Conservation (phyloP, 129 eudicot genomes). For the Helianthus annuus region HanXRQr2.0-SUNRISE NC_035445.2:121737525-121738024, state of each 20-base stretch:
- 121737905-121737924: conserved; percentile 50
- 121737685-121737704: conserved; percentile 40
- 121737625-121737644: conserved; percentile 43
- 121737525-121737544: conserved; percentile 24
- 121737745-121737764: conserved; percentile 61
- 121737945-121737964: conserved; percentile 42
- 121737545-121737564: conserved; percentile 17
- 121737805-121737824: conserved; percentile 29
- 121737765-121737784: conserved; percentile 32
- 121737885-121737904: conserved; percentile 35
- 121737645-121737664: conserved; percentile 32
- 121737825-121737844: conserved; percentile 17
- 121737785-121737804: conserved; percentile 20
- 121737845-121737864: neutral
- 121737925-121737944: conserved; percentile 40
- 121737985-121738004: conserved; percentile 16
- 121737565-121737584: conserved; percentile 20
- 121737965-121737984: conserved; percentile 20
- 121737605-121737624: conserved; percentile 51
- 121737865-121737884: conserved; percentile 28
- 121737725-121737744: conserved; percentile 54
- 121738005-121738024: neutral
- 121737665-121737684: conserved; percentile 1
- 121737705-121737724: conserved; percentile 58
- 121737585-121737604: conserved; percentile 8